A percentile compares a stretch with the other conserved stretches of the same genome.
These are phyloP conservation scores for Colletotrichum australisinense DNA, from an alignment of 2,329 filamentous ascomycete genomes.

Conservation along the genomic window DNA sequence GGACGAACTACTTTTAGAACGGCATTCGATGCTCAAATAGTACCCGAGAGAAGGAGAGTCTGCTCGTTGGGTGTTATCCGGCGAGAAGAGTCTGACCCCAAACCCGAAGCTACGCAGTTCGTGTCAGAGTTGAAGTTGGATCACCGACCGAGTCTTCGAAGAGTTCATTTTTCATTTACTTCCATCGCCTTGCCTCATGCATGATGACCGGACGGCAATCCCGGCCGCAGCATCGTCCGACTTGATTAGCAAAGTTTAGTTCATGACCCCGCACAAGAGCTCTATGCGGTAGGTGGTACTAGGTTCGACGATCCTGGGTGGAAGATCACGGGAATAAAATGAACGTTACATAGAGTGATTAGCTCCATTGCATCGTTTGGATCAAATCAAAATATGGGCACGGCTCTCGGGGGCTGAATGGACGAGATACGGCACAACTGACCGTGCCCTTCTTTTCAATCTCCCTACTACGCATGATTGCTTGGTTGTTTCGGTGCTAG, in stretches of 20 bases:
- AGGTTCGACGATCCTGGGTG: neutral
- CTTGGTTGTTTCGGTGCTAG: no score
- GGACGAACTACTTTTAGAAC: neutral
- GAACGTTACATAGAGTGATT: neutral
- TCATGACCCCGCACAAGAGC: conserved; percentile 8
- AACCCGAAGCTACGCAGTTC: neutral
- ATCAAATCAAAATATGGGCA: neutral
- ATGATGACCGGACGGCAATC: neutral
- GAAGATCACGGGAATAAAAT: neutral
- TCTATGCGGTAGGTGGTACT: conserved; percentile 8
- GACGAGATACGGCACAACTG: neutral
- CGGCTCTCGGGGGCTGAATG: neutral
- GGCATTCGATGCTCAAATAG: neutral
- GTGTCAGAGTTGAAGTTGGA: neutral
- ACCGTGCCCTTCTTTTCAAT: neutral
- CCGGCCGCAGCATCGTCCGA: neutral
- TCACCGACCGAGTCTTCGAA: no score
- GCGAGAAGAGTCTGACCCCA: neutral
- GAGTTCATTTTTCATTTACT: neutral
- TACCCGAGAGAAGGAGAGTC: neutral
- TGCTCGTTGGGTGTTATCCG: neutral
- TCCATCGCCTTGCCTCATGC: neutral
- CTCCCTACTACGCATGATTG: neutral
- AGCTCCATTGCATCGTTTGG: neutral
- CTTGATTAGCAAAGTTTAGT: conserved; percentile 4